These are phyloP conservation scores for Apophysomyces sp. DNA, from an alignment of 371 early-diverging fungal species.

Conservation along the genomic window DNA sequence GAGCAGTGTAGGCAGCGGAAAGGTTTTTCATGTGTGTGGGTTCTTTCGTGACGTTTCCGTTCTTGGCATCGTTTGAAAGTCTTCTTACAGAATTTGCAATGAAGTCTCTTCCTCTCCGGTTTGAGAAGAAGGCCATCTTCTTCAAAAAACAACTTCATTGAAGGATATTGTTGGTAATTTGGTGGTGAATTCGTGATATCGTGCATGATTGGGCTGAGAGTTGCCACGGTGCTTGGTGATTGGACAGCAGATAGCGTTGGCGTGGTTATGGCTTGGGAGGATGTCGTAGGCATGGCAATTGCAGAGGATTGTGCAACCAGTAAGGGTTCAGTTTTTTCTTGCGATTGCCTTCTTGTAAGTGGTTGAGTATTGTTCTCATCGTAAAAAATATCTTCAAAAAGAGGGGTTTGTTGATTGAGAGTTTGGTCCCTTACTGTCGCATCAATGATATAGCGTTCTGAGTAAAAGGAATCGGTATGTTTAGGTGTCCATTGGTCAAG, in stretches of 20 bases:
- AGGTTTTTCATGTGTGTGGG: background rate
- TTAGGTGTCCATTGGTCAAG: background rate
- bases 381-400: background rate
- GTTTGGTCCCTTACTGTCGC: background rate
- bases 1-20: background rate
- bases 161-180: background rate
- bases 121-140: background rate
- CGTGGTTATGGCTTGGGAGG: background rate
- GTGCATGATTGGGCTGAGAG: background rate
- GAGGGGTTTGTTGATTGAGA: background rate
- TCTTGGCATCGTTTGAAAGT: background rate
- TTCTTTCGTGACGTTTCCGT: background rate
- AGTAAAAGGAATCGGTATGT: background rate
- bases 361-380: background rate
- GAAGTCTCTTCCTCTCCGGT: background rate
- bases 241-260: background rate
- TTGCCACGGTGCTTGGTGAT: background rate
- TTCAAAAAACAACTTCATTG: background rate
- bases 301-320: background rate
- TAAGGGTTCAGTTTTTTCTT: background rate
- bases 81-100: background rate
- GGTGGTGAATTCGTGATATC: background rate
- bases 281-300: background rate
- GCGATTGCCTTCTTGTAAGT: background rate
- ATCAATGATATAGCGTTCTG: background rate